Evolutionary conservation across 306 rosid species (phyloP).

Genomic region (Carpinus fangiana): DNA sequence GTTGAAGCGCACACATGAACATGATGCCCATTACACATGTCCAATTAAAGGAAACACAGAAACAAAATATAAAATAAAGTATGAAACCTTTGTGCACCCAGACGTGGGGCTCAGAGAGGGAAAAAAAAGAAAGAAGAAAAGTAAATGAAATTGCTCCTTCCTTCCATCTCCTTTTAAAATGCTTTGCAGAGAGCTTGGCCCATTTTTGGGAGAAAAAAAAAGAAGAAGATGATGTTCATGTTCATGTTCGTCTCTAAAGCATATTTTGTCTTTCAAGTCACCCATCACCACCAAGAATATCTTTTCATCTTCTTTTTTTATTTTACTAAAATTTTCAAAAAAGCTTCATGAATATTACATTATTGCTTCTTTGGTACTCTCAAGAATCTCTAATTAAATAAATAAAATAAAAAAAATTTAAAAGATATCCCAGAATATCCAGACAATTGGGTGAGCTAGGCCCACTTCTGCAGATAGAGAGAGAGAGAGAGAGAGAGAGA

Average conservation of each 20-base stretch:
- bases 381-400: constrained; percentile 16
- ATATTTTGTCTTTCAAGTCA: constrained; percentile 35
- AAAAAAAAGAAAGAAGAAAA: background rate
- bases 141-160: background rate
- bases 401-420: background rate
- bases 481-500: background rate
- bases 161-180: constrained; percentile 23
- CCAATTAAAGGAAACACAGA: background rate
- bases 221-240: constrained; percentile 11
- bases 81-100: background rate
- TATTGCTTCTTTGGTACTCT: constrained; percentile 18
- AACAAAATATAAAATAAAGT: background rate
- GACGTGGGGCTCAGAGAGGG: background rate
- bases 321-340: background rate
- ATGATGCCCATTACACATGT: background rate
- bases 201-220: constrained; percentile 28
- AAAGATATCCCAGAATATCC: constrained; percentile 12
- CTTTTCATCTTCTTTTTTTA: constrained; percentile 28
- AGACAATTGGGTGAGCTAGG: background rate
- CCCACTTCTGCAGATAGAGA: background rate
- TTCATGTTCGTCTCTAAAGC: constrained; percentile 12
- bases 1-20: background rate
- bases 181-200: constrained; percentile 37
- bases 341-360: constrained; percentile 20
- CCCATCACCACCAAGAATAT: constrained; percentile 38